Percentiles rank a stretch among this genome's conserved stretches.
phyloP scores from a whole-genome alignment of 2,329 filamentous ascomycete genomes.

The Alternaria postmessia region DNA sequence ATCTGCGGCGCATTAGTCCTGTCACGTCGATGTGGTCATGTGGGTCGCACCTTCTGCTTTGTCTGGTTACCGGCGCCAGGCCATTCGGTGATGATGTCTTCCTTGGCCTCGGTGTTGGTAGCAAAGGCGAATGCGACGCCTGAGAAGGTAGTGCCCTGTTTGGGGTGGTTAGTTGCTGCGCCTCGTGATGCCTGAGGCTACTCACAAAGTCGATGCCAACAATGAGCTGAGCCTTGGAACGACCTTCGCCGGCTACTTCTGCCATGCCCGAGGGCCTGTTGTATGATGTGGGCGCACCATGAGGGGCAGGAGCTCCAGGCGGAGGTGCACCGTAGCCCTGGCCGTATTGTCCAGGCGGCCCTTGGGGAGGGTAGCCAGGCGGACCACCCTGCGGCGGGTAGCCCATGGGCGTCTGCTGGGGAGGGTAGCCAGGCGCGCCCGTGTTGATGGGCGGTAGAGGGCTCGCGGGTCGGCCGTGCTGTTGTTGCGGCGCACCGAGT shows the following conservation, averaged over 20 bases:
- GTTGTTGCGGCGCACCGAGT: slow-evolving; percentile 46
- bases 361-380: slow-evolving; percentile 53
- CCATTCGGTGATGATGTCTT: slow-evolving; percentile 99
- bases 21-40: neutral
- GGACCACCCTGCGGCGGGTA: slow-evolving; percentile 52
- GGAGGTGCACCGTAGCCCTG: slow-evolving; percentile 38
- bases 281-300: slow-evolving; percentile 44
- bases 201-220: slow-evolving; percentile 97
- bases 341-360: slow-evolving; percentile 41
- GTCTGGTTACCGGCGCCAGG: slow-evolving; percentile 96
- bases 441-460: slow-evolving; percentile 67
- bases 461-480: slow-evolving; percentile 59
- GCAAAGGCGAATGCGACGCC: slow-evolving; percentile 93
- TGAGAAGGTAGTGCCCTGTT: slow-evolving; percentile 93
- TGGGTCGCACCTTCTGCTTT: slow-evolving; percentile 84
- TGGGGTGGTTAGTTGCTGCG: slow-evolving; percentile 26
- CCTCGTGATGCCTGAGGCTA: slow-evolving; percentile 45
- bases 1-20: slow-evolving; percentile 66
- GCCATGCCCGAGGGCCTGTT: slow-evolving; percentile 46
- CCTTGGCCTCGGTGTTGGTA: slow-evolving; percentile 95
- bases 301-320: slow-evolving; percentile 39
- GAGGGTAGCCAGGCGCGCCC: slow-evolving; percentile 55
- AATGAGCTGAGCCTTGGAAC: slow-evolving; percentile 95
- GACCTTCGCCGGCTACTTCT: slow-evolving; percentile 86
- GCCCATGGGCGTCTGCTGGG: slow-evolving; percentile 51